phyloP scores from a whole-genome alignment of 169 alveolate species.

The Plasmodium knowlesi region DNA sequence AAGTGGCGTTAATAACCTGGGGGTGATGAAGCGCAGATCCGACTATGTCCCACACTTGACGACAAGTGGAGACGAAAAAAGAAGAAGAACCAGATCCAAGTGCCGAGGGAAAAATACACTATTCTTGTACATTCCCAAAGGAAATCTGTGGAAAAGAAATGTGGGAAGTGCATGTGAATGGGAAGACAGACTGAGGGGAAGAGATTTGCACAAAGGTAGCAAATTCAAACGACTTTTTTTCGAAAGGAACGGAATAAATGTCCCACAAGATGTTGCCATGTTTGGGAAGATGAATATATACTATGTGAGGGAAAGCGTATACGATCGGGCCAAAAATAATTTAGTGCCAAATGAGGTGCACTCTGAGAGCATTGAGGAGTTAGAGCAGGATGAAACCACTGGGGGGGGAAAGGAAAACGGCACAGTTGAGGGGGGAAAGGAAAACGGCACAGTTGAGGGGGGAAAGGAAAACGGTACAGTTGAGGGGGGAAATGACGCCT shows the following conservation, averaged over 20 bases:
- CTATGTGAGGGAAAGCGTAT: slow-evolving; percentile 58
- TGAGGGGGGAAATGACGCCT: neutral
- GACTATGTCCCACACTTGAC: neutral
- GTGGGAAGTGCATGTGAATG: neutral
- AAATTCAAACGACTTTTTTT: slow-evolving; percentile 23
- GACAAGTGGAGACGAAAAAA: neutral
- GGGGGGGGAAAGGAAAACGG: neutral
- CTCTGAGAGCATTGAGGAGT: slow-evolving; percentile 32
- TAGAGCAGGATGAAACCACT: neutral
- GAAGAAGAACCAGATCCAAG: neutral
- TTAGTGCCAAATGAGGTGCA: slow-evolving; percentile 51
- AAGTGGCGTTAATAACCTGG: neutral
- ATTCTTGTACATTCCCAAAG: neutral
- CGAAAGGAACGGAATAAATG: slow-evolving; percentile 64
- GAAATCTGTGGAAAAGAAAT: neutral
- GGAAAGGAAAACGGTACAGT: neutral
- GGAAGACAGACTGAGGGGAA: neutral
- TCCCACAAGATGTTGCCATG: slow-evolving; percentile 70
- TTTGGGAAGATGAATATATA: slow-evolving; percentile 64
- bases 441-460: neutral
- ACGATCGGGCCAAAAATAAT: slow-evolving; percentile 30
- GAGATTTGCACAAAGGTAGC: neutral
- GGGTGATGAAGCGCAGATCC: neutral
- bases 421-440: neutral
- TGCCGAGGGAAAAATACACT: neutral